Percentiles rank a stretch among this genome's conserved stretches.
phyloP scores from a whole-genome alignment of 1,284 basidiomycete species.

The Cryptococcus sp. region DNA sequence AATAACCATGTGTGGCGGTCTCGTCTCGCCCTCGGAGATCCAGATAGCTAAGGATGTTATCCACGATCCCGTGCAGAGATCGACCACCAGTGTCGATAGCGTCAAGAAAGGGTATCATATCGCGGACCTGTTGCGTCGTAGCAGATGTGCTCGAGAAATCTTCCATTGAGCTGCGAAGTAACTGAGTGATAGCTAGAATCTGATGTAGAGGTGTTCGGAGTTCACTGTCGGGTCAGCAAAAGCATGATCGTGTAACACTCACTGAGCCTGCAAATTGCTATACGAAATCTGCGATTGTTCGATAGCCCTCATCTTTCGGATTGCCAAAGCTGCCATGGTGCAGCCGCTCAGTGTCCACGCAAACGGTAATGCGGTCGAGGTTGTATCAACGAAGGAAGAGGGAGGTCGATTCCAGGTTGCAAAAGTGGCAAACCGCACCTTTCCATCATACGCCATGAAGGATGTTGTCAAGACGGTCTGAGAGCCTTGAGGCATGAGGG shows the following conservation, averaged over 20 bases:
- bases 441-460: slow-evolving; percentile 37
- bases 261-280: slow-evolving; percentile 50
- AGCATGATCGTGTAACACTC: slow-evolving; percentile 7
- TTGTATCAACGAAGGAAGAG: slow-evolving; percentile 35
- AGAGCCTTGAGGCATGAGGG: slow-evolving; percentile 31
- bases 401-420: slow-evolving; percentile 42
- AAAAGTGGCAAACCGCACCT: slow-evolving; percentile 36
- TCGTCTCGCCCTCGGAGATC: slow-evolving; percentile 32
- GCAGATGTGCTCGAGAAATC: slow-evolving; percentile 30
- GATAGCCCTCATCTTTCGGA: slow-evolving; percentile 36
- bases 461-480: slow-evolving; percentile 35
- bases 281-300: slow-evolving; percentile 49
- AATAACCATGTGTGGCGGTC: background rate
- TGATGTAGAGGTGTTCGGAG: slow-evolving; percentile 50
- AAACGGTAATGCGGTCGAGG: slow-evolving; percentile 37
- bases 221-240: slow-evolving; percentile 29
- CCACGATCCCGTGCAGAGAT: slow-evolving; percentile 47
- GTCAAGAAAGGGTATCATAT: slow-evolving; percentile 45
- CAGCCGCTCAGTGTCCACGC: slow-evolving; percentile 43
- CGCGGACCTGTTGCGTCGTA: slow-evolving; percentile 40
- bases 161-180: slow-evolving; percentile 41
- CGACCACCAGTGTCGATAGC: slow-evolving; percentile 49
- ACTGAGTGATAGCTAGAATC: slow-evolving; percentile 48
- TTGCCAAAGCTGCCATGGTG: slow-evolving; percentile 37
- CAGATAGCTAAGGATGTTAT: slow-evolving; percentile 50